These are phyloP conservation scores for Podila horticola DNA, from an alignment of 192 early-diverging fungal species.

Conservation along the genomic window DNA sequence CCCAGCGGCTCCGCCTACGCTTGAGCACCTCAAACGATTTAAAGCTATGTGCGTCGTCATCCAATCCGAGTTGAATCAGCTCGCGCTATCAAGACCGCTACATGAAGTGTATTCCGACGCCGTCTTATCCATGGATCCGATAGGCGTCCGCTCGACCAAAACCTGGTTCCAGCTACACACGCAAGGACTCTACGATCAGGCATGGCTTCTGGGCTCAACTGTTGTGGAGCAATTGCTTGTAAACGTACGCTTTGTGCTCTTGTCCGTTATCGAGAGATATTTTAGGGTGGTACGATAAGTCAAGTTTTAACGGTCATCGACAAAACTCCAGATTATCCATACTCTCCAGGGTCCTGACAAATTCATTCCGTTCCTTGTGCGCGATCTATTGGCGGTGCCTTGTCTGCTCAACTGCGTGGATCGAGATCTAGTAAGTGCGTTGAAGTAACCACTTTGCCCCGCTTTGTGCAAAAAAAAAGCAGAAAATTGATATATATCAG, in stretches of 20 bases:
- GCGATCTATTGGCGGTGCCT: slow-evolving; percentile 26
- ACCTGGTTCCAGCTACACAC: slow-evolving; percentile 27
- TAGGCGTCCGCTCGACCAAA: no score
- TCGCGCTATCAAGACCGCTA: no score
- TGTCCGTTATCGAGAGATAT: neutral
- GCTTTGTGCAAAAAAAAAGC: neutral
- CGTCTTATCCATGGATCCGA: no score
- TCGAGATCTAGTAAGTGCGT: slow-evolving; percentile 13
- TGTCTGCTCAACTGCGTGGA: slow-evolving; percentile 22
- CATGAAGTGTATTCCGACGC: no score
- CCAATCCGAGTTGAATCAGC: no score
- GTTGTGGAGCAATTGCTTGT: slow-evolving; percentile 41
- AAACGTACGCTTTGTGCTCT: slow-evolving; percentile 22
- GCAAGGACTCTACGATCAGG: slow-evolving; percentile 19
- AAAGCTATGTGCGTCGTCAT: no score
- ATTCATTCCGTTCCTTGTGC: slow-evolving; percentile 33
- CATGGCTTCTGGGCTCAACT: slow-evolving; percentile 39
- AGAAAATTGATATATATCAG: neutral
- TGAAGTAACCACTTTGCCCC: neutral
- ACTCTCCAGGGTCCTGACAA: slow-evolving; percentile 29
- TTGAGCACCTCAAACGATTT: no score
- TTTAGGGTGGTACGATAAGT: neutral
- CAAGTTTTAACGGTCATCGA: no score
- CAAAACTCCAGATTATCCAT: slow-evolving; percentile 12
- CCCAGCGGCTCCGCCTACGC: no score